A percentile compares a stretch with the other conserved stretches of the same genome.
Conservation (phyloP, 768 basidiomycete species). For the Kwoniella dendrophila region DNA sequence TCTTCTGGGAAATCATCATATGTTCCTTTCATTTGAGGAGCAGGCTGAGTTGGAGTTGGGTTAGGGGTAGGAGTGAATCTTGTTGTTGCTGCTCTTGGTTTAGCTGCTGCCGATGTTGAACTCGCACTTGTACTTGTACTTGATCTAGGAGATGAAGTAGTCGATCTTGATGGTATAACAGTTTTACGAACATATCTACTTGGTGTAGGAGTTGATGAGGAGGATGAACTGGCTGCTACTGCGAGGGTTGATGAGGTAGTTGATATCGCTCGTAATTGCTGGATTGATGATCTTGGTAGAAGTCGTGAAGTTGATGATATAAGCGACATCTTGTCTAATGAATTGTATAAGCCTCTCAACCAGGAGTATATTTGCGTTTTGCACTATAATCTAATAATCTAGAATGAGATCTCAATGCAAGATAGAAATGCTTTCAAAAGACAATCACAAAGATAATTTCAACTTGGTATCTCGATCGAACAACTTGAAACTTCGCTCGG, state of each 20-base stretch:
- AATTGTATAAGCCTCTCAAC: too few species aligned
- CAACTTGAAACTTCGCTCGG: too few species aligned
- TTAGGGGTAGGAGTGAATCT: constrained; percentile 4
- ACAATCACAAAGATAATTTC: too few species aligned
- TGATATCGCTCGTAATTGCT: constrained; percentile 76
- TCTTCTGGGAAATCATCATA: constrained; percentile 24
- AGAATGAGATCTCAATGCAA: too few species aligned
- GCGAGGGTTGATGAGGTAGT: constrained; percentile 63
- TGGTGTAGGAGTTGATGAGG: constrained; percentile 74
- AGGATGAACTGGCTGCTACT: constrained; percentile 67
- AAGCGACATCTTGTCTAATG: constrained; percentile 1
- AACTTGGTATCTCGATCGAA: too few species aligned
- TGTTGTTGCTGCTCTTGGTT: too few species aligned
- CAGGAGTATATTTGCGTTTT: too few species aligned
- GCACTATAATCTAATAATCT: too few species aligned
- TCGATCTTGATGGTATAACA: constrained; percentile 4
- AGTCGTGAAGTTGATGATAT: neutral
- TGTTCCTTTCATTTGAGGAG: neutral
- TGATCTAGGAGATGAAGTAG: constrained; percentile 16
- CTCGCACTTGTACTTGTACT: constrained; percentile 10
- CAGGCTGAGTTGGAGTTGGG: neutral
- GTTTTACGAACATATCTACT: constrained; percentile 23
- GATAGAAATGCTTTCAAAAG: too few species aligned
- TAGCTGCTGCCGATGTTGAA: constrained; percentile 13
- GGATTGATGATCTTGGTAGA: neutral